Evolutionary conservation across 768 basidiomycete species (phyloP), one percentile per base, ranked within the genome.

Genomic region (Russula virescens): DNA sequence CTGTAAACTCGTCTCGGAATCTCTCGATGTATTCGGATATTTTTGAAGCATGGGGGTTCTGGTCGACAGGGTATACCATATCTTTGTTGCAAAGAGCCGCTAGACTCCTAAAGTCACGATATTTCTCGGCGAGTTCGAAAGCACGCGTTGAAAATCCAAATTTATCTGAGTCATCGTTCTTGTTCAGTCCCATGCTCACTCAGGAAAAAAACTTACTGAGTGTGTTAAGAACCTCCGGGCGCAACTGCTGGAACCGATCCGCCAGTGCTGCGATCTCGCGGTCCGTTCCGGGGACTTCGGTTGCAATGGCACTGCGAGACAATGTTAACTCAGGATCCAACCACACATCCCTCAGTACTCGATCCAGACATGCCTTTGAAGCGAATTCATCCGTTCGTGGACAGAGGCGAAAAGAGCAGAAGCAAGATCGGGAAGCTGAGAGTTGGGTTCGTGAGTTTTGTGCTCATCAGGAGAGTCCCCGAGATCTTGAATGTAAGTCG

Each of bases 21-120:
- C 79, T 80, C 49, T 88, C 81, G 61, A 94, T 83, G 73, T 94
- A 97, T 5, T 73, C 71, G 68, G 86, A 81, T 19, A 94, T 86
- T 21, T 85, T 78, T 26, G 75, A 70, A 1, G 78, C 77, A 68
- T 88, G 78, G 1, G 88, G 85, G 68, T 89, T 91, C 45, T 82
- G 76, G 53, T 85, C 73, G 1, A 84, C 84, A 8, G 81, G 84
- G 66, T 78, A 90, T 28, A 85, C 84, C 46, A 74, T 76, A 9
- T 84, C 83, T 56, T 81, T 81, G 69, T 92, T 83, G 71, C 94
- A 92, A 8, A 98, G 81, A 16, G 88, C 82, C 34, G 89, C 92
- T n/a, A 98, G 81, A 42, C 84, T 88, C 21, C 81, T 77, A 75
- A 91, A 97, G 73, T 98, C 96, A 31, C 80, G 81, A 71, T 95